Base-by-base conservation (phyloP, 495 filamentous ascomycete species). In the Achaetomiella virescens region DNA sequence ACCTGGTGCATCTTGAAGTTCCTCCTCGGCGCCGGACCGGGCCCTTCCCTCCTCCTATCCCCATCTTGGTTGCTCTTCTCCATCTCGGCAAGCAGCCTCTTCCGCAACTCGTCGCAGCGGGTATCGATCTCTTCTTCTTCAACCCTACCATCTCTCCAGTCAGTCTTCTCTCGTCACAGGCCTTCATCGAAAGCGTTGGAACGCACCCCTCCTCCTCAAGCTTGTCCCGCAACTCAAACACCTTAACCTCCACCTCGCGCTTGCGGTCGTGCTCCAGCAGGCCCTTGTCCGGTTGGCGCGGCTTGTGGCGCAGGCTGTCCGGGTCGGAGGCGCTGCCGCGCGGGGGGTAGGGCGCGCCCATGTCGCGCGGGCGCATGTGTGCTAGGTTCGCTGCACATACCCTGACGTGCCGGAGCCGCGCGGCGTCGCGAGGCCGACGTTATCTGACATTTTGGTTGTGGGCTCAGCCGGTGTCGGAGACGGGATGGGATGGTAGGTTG, bases 301-400 rank as follows among this genome's bases (percentile, higher is more conserved):
- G 91, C 31, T 75, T 69, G 66, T 91, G 84, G 59, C 82, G 81
- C 35, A 81, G 63, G 52, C 66, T 67, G 61, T 86, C 82, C 62
- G 77, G 70, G 69, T 85, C 66, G 41, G 27, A 31, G 27, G 15
- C n/a, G 38, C 38, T 41, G 38, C 20, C 35, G 84, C 86, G 27
- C 73, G 60, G 61, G 27, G 44, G 75, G 73, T 90, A 90, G 0
- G 83, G 80, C 4, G 81, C 77, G 15, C 59, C 74, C 40, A 72
- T 70, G 63, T 86, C 81, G 74, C 91, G 91, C 11, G 87, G 90
- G 61, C 80, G 84, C 50, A 95, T 82, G 75, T 93, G 84, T 8
- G 95, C 92, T 55, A 85, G 80, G 74, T 97, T 99, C 89, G 88
- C 67, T 97, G 92, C 50, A 99, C 91, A 75, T 97, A 97, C 66